These are phyloP conservation scores for Pseudomassariella vexata DNA, from an alignment of 2,329 filamentous ascomycete genomes.

Conservation along the genomic window DNA sequence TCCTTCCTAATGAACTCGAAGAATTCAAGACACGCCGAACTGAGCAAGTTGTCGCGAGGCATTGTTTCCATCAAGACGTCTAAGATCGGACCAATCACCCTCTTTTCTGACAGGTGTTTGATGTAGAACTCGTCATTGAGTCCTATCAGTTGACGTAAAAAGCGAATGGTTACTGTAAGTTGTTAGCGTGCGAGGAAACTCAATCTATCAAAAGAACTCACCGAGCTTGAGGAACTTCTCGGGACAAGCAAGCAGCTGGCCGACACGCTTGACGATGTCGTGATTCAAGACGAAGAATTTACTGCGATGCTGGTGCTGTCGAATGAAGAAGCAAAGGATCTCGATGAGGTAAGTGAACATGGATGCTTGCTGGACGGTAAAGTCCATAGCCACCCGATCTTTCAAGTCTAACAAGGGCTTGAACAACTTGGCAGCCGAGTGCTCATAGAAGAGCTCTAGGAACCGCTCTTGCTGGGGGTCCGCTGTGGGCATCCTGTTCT, in stretches of 20 bases:
- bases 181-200: slow-evolving; percentile 14
- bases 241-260: slow-evolving; percentile 72
- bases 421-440: slow-evolving; percentile 79
- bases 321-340: slow-evolving; percentile 87
- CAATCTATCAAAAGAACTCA: slow-evolving; percentile 28
- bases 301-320: slow-evolving; percentile 79
- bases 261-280: slow-evolving; percentile 70
- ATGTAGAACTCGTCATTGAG: slow-evolving; percentile 90
- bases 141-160: slow-evolving; percentile 80
- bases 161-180: slow-evolving; percentile 73
- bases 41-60: slow-evolving; percentile 87
- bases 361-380: slow-evolving; percentile 80
- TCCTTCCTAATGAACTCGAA: slow-evolving; percentile 88
- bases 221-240: slow-evolving; percentile 92
- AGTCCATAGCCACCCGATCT: slow-evolving; percentile 58
- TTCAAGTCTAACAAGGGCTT: slow-evolving; percentile 79
- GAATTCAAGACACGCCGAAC: slow-evolving; percentile 88
- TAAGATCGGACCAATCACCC: slow-evolving; percentile 77
- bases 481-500: slow-evolving; percentile 38
- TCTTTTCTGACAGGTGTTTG: slow-evolving; percentile 74
- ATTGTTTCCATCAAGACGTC: slow-evolving; percentile 79
- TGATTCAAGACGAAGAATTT: slow-evolving; percentile 83
- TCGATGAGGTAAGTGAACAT: slow-evolving; percentile 89
- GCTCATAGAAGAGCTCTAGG: slow-evolving; percentile 83
- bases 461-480: slow-evolving; percentile 81